Conservation (phyloP, 805 yeast species). For the Sugiyamaella americana region DNA sequence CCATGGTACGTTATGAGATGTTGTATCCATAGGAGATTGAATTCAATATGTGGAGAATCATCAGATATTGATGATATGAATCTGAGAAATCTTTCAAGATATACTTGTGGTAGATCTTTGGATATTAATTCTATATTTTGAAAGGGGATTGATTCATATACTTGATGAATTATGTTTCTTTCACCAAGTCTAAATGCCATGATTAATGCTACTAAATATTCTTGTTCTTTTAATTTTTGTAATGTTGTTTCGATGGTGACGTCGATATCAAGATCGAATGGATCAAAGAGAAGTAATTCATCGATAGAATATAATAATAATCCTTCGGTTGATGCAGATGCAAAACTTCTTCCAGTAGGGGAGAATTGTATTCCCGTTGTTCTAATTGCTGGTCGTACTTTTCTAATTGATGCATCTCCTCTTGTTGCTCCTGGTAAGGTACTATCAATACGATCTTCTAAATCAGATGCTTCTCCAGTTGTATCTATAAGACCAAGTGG, state of each 20-base stretch:
- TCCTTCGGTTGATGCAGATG: slow-evolving; percentile 95
- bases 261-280: slow-evolving; percentile 89
- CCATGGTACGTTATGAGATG: slow-evolving; percentile 70
- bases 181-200: slow-evolving; percentile 95
- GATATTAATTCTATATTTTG: slow-evolving; percentile 63
- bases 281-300: slow-evolving; percentile 73
- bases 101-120: slow-evolving; percentile 68
- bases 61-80: slow-evolving; percentile 64
- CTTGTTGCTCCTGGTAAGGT: slow-evolving; percentile 82
- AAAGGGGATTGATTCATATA: slow-evolving; percentile 68
- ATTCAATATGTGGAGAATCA: slow-evolving; percentile 80
- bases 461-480: slow-evolving; percentile 79
- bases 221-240: slow-evolving; percentile 52
- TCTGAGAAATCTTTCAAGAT: slow-evolving; percentile 57
- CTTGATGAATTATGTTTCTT: slow-evolving; percentile 57
- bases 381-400: slow-evolving; percentile 73
- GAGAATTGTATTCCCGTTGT: slow-evolving; percentile 75
- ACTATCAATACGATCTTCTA: slow-evolving; percentile 71
- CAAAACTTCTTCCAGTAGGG: slow-evolving; percentile 85
- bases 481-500: slow-evolving; percentile 74
- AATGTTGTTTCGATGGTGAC: slow-evolving; percentile 75
- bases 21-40: slow-evolving; percentile 75
- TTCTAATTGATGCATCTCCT: slow-evolving; percentile 73
- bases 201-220: slow-evolving; percentile 70
- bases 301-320: slow-evolving; percentile 76